Base-by-base conservation (phyloP, 495 filamentous ascomycete species). In the Podospora sp. region DNA sequence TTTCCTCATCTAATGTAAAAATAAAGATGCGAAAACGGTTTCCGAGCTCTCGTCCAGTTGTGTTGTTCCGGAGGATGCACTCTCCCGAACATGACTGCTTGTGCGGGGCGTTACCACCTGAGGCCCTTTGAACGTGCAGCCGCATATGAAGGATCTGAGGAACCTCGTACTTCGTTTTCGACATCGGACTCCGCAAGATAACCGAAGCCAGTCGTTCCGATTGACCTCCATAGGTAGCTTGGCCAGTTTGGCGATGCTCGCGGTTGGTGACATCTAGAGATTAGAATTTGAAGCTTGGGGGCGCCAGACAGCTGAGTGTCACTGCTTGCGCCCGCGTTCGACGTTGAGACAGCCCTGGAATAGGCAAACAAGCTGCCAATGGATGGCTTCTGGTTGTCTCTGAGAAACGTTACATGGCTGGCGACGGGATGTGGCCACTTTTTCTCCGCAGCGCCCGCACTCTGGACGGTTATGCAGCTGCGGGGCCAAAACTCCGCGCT, bases 351-450 rank as follows among this genome's bases (percentile, higher is more conserved):
- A 56, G 7, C 22, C n/a, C 2, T 36, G 16, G 40, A 14, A 14
- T 26, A 4, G 18, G 18, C 26, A 59, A 21, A 6, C 57, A 27
- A 22, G 26, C 57, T 22, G n/a, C 27, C 26, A 59, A 29, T 33
- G 33, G 27, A 21, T 20, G 18, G 27, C 26, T 29, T 21, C 56
- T 21, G 22, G 33, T 46, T 25, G 50, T 22, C 51, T 52, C 14
- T n/a, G 53, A 24, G 62, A 40, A 65, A 69, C 62, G 67, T 69
- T 69, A 69, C 67, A 69, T 69, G 66, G 25, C 49, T 50, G 25
- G 29, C 35, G 9, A 14, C 1, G 36, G 59, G 35, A 49, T 40
- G 22, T 40, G 29, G 29, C 36, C 59, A 35, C 36, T 4, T 40
- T 25, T 21, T 60, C 57, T 52, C 26, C 65, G 40, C 40, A 50